phyloP scores from a whole-genome alignment of 495 filamentous ascomycete genomes.

The Gamarada debralockiae region DNA sequence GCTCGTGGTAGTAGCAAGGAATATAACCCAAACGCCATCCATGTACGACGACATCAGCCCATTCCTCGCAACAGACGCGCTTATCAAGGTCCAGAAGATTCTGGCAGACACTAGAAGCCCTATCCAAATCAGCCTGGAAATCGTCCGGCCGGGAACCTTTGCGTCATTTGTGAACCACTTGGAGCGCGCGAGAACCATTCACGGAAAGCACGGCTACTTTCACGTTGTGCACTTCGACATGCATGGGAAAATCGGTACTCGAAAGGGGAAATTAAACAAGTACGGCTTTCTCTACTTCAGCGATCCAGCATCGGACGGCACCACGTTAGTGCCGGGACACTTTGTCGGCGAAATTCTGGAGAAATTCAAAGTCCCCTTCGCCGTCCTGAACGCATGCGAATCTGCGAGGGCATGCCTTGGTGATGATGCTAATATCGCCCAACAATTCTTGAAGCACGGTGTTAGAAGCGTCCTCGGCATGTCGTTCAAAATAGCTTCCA shows the following conservation, averaged over 20 bases:
- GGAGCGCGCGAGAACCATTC: too few relatives aligned
- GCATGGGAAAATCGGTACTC: slow-evolving; percentile 1
- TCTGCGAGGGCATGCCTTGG: slow-evolving; percentile 7
- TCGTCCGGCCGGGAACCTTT: too few relatives aligned
- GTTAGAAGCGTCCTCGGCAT: slow-evolving; percentile 3
- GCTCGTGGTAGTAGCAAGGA: too few relatives aligned
- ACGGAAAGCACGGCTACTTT: slow-evolving; percentile 14
- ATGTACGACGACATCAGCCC: too few relatives aligned
- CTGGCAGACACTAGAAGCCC: too few relatives aligned
- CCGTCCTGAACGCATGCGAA: slow-evolving; percentile 6
- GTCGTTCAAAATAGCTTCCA: slow-evolving; percentile 1
- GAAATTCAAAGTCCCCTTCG: slow-evolving; percentile 1
- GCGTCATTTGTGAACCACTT: too few relatives aligned
- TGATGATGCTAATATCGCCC: slow-evolving; percentile 4
- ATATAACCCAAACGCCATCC: too few relatives aligned
- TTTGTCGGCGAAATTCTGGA: not conserved
- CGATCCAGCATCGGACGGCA: not conserved
- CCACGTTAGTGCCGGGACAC: not conserved
- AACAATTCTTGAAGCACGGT: not conserved
- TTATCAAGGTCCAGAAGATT: too few relatives aligned
- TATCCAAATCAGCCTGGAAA: too few relatives aligned
- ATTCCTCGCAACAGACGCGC: too few relatives aligned
- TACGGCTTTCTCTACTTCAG: slow-evolving; percentile 1
- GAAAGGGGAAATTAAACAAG: not conserved
- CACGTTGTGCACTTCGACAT: slow-evolving; percentile 5